Base-by-base conservation (phyloP, 2,329 filamentous ascomycete species). In the Xylaria sp. region DNA sequence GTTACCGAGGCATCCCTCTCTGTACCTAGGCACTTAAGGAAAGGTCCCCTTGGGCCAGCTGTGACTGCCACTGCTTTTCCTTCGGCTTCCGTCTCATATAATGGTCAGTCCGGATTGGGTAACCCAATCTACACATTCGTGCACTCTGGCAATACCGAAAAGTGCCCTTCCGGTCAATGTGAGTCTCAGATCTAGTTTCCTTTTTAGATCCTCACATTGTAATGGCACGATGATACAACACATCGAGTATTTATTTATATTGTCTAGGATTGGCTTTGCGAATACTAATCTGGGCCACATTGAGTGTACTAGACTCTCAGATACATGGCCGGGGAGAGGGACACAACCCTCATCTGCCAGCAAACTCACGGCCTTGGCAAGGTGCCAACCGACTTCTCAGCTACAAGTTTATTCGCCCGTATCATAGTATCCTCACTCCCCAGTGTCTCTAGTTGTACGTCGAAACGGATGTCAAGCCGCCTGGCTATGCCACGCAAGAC, bases 221-320 rank as follows among this genome's bases (percentile, higher is more conserved):
- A 82, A 77, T 83, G 78, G 84, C 82, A 90, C 93, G 94, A 97
- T 98, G 93, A 97, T 83, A 78, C 78, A 79, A 85, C 79, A 77
- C 79, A 37, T 83, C 78, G 85, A 96, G 95, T 92, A 93, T 93
- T 98, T 98, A 98, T 97, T 94, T 97, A 98, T 94, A 97, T 98
- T 98, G 93, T 91, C 94, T 93, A 94, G 96, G 90, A 80, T 81
- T 77, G 84, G 85, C 80, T 73, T 90, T 96, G 93, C 88, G 93
- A 95, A 85, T 85, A 83, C 76, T 83, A 83, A 85, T 85, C 87
- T 93, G 90, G 94, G 89, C 93, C 88, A 92, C 89, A 81, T 92
- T 96, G 92, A 96, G 87, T 72, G 79, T 81, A 80, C 78, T 72
- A 67, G n/a, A n/a, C n/a, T n/a, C n/a, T n/a, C n/a, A n/a, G n/a